Evolutionary conservation across 2,329 filamentous ascomycete species (phyloP).

Genomic region (Scleromitrula shiraiana): DNA sequence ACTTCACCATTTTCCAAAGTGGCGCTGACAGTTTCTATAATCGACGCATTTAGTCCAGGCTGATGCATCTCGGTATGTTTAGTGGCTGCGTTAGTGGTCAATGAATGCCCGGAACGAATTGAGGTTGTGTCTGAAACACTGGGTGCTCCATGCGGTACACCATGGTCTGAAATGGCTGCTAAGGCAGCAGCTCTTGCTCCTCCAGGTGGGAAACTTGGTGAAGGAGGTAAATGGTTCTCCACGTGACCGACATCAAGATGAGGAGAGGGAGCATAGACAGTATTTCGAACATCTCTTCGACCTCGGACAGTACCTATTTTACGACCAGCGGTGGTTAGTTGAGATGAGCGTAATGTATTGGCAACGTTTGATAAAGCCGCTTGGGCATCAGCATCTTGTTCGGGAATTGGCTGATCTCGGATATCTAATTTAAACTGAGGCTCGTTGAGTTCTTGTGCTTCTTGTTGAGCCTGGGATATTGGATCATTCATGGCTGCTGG

Average conservation of each 20-base stretch:
- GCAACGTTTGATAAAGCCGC: conserved; percentile 69
- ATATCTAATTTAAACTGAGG: conserved; percentile 73
- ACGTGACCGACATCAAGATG: conserved; percentile 20
- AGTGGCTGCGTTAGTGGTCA: conserved; percentile 59
- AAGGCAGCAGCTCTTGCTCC: conserved; percentile 38
- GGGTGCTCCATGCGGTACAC: conserved; percentile 33
- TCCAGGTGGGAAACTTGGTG: conserved; percentile 28
- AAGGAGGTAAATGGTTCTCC: conserved; percentile 22
- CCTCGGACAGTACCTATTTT: conserved; percentile 74
- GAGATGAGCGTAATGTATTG: conserved; percentile 57
- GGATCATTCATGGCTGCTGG: conserved; percentile 54
- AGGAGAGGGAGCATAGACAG: conserved; percentile 64
- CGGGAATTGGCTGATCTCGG: conserved; percentile 66
- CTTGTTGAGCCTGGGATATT: conserved; percentile 65
- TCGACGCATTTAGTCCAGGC: conserved; percentile 75
- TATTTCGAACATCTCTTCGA: conserved; percentile 85
- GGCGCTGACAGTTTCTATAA: conserved; percentile 86
- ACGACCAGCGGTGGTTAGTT: conserved; percentile 54
- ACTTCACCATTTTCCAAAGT: conserved; percentile 68
- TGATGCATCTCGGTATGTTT: conserved; percentile 76
- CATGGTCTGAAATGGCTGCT: conserved; percentile 53
- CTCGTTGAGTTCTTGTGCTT: conserved; percentile 51
- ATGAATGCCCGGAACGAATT: conserved; percentile 77
- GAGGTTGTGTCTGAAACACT: conserved; percentile 78
- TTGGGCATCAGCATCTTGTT: conserved; percentile 68